phyloP scores from a whole-genome alignment of 2,329 filamentous ascomycete genomes.

The Myriosclerotinia scirpicola region DNA sequence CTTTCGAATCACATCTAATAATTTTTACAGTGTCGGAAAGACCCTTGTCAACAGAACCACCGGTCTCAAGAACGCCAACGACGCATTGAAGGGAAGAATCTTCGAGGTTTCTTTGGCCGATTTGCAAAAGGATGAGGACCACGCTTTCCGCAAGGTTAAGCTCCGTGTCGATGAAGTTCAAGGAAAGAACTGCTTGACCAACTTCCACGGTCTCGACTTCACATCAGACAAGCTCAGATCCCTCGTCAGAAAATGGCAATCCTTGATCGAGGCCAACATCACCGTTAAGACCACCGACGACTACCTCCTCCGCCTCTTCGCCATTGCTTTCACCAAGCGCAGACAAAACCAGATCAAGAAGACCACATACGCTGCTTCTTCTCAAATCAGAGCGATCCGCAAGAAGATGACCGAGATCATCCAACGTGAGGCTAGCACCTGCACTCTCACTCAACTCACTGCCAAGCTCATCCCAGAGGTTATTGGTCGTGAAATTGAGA shows the following conservation, averaged over 20 bases:
- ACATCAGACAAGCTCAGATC: slow-evolving; percentile 99
- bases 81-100: slow-evolving; percentile 97
- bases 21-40: slow-evolving; percentile 83
- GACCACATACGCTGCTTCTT: slow-evolving; percentile 97
- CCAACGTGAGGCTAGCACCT: slow-evolving; percentile 88
- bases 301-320: slow-evolving; percentile 98
- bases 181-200: slow-evolving; percentile 99
- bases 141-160: slow-evolving; percentile 99
- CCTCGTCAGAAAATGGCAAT: slow-evolving; percentile 99
- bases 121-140: slow-evolving; percentile 99
- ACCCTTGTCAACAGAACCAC: slow-evolving; percentile 99
- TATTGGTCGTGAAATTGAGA: slow-evolving; percentile 99
- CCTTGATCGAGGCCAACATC: slow-evolving; percentile 98
- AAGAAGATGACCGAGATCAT: slow-evolving; percentile 99
- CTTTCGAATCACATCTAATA: slow-evolving; percentile 41
- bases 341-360: slow-evolving; percentile 99
- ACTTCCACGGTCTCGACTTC: slow-evolving; percentile 99
- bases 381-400: slow-evolving; percentile 96
- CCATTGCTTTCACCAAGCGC: slow-evolving; percentile 99
- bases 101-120: slow-evolving; percentile 98
- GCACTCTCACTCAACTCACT: slow-evolving; percentile 93
- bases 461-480: slow-evolving; percentile 99
- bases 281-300: slow-evolving; percentile 99
- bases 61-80: slow-evolving; percentile 99
- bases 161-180: slow-evolving; percentile 98